Evolutionary conservation across 768 basidiomycete species (phyloP).

Genomic region (Artomyces pyxidatus): DNA sequence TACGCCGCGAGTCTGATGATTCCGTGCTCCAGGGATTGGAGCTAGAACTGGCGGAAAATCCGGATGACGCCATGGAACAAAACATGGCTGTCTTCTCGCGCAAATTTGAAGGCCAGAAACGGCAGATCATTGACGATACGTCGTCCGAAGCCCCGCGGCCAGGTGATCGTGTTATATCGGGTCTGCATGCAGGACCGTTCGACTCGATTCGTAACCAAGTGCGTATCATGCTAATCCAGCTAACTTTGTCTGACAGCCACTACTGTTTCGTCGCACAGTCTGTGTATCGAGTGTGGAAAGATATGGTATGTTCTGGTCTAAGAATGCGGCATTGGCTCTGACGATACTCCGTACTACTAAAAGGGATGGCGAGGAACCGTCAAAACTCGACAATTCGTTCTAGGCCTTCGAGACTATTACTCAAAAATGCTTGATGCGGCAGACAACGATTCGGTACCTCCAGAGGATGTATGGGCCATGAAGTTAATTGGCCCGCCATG

Average conservation of each 20-base stretch:
- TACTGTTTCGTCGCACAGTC: conserved; percentile 12
- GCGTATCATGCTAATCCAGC: neutral
- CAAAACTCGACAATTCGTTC: neutral
- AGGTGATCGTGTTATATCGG: conserved; percentile 1
- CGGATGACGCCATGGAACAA: conserved; percentile 9
- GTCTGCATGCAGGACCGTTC: conserved; percentile 16
- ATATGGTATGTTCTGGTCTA: conserved; percentile 20
- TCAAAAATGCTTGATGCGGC: too few species aligned
- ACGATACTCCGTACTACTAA: conserved; percentile 1
- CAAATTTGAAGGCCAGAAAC: conserved; percentile 10
- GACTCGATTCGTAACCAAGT: conserved; percentile 19
- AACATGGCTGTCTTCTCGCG: conserved; percentile 13
- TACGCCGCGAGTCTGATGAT: conserved; percentile 11
- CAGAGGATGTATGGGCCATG: too few species aligned
- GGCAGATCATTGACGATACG: neutral
- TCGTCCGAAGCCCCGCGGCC: conserved; percentile 11
- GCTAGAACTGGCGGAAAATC: conserved; percentile 14
- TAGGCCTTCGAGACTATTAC: conserved; percentile 24
- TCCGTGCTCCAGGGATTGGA: conserved; percentile 3
- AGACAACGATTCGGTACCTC: too few species aligned
- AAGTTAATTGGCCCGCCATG: too few species aligned
- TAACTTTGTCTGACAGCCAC: neutral
- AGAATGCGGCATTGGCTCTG: neutral
- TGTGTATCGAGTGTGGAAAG: conserved; percentile 8
- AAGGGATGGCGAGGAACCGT: conserved; percentile 5